Evolutionary conservation across 768 basidiomycete species (phyloP).

Genomic region (Mrakia frigida): DNA sequence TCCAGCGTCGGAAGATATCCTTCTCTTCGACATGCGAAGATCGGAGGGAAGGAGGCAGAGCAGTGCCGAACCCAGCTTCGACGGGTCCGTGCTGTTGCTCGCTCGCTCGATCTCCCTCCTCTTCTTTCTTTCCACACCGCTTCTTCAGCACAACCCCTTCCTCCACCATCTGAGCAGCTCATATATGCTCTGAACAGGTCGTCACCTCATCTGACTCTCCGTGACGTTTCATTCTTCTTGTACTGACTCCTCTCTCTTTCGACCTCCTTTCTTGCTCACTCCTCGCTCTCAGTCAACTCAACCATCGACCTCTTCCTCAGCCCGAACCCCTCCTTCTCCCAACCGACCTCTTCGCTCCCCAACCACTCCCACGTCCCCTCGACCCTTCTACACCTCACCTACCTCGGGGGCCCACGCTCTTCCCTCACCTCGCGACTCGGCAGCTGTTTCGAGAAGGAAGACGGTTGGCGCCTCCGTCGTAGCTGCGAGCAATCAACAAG

Average conservation of each 20-base stretch:
- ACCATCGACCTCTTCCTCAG: conserved; percentile 1
- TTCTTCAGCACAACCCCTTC: too few species aligned
- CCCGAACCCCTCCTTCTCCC: neutral
- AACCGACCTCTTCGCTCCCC: neutral
- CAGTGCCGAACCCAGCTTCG: neutral
- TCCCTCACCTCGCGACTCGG: conserved; percentile 17
- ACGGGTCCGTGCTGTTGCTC: neutral
- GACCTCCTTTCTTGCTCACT: neutral
- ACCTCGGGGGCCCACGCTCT: neutral
- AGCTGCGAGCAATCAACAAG: conserved; percentile 1
- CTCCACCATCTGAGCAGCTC: too few species aligned
- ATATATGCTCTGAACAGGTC: too few species aligned
- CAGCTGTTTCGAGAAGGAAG: conserved; percentile 6
- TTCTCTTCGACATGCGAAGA: neutral
- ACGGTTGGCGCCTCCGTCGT: conserved; percentile 18
- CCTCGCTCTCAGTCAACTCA: too few species aligned
- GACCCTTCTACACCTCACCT: neutral
- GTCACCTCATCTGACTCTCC: neutral
- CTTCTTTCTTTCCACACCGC: neutral
- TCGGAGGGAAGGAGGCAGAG: neutral
- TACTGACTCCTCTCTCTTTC: neutral
- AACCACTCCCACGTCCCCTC: neutral
- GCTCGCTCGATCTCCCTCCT: neutral
- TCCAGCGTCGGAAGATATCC: neutral
- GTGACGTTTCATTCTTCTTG: neutral